phyloP scores from a whole-genome alignment of 2,329 filamentous ascomycete genomes.

The Apiospora malaysiana region DNA sequence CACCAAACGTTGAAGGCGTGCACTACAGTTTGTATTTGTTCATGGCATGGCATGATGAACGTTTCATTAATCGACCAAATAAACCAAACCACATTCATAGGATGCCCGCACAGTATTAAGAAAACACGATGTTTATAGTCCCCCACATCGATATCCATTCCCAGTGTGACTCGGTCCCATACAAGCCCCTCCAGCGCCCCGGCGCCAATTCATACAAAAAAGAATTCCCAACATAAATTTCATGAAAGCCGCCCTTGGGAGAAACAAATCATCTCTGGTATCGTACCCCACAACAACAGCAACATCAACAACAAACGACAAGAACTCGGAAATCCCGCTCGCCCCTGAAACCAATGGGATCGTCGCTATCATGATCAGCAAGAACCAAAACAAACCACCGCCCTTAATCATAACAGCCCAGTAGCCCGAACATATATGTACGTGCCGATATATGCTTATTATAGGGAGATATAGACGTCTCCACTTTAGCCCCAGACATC shows the following conservation, averaged over 20 bases:
- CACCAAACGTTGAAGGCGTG: not conserved
- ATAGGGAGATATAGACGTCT: conserved; percentile 1
- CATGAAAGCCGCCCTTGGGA: not conserved
- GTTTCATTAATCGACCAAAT: not conserved
- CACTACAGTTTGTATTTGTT: not conserved
- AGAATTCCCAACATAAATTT: not conserved
- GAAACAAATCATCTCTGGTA: conserved; percentile 8
- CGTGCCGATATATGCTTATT: not conserved
- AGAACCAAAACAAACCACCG: not conserved
- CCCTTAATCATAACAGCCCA: not conserved
- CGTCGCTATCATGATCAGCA: not conserved
- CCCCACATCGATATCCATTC: not conserved
- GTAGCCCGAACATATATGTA: not conserved
- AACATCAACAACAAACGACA: no score
- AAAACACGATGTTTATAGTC: not conserved
- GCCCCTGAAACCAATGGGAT: not conserved
- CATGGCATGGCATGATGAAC: not conserved
- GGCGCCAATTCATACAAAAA: no score
- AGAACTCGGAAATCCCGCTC: not conserved
- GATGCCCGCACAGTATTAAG: not conserved
- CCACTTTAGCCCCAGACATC: conserved; percentile 23
- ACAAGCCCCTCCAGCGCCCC: not conserved
- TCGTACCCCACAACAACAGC: not conserved
- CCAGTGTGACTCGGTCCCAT: not conserved
- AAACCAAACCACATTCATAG: not conserved